These are phyloP conservation scores for Cyberlindnera euphorbiae DNA, from an alignment of 805 yeast species.

Conservation along the genomic window DNA sequence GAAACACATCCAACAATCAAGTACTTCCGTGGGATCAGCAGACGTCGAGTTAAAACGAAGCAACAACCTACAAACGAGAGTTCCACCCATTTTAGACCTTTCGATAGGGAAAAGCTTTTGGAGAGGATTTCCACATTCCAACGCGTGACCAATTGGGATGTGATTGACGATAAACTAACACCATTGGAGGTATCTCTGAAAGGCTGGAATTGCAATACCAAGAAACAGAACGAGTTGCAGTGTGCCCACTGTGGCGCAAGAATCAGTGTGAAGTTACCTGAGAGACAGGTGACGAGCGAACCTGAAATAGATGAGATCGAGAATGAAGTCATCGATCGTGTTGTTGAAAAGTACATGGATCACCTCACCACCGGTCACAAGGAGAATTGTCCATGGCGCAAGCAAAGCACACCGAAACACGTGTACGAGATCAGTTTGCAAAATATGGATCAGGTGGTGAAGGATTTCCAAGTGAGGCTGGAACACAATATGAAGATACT, in stretches of 20 bases:
- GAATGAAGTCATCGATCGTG: constrained; percentile 6
- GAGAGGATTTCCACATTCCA: constrained; percentile 38
- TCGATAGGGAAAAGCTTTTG: constrained; percentile 31
- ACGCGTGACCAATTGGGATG: constrained; percentile 43
- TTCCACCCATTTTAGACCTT: constrained; percentile 27
- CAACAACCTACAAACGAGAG: too few relatives aligned
- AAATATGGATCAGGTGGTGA: constrained; percentile 9
- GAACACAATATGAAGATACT: constrained; percentile 5
- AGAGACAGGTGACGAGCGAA: constrained; percentile 9
- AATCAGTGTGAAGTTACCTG: constrained; percentile 27
- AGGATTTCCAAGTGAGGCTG: constrained; percentile 7
- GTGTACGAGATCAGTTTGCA: constrained; percentile 15
- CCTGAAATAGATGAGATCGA: constrained; percentile 5
- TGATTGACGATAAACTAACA: constrained; percentile 29
- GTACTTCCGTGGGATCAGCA: constrained; percentile 9
- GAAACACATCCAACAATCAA: constrained; percentile 10
- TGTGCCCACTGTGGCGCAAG: constrained; percentile 32
- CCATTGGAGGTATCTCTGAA: constrained; percentile 45
- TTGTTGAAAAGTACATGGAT: constrained; percentile 14
- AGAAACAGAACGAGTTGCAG: constrained; percentile 28
- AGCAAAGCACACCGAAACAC: constrained; percentile 16
- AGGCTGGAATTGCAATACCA: constrained; percentile 44
- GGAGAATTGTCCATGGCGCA: constrained; percentile 23
- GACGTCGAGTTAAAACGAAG: constrained; percentile 5
- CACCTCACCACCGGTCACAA: constrained; percentile 14